These are phyloP conservation scores for Syzygium malaccense DNA, from an alignment of 441 rosid species.

Conservation along the genomic window DNA sequence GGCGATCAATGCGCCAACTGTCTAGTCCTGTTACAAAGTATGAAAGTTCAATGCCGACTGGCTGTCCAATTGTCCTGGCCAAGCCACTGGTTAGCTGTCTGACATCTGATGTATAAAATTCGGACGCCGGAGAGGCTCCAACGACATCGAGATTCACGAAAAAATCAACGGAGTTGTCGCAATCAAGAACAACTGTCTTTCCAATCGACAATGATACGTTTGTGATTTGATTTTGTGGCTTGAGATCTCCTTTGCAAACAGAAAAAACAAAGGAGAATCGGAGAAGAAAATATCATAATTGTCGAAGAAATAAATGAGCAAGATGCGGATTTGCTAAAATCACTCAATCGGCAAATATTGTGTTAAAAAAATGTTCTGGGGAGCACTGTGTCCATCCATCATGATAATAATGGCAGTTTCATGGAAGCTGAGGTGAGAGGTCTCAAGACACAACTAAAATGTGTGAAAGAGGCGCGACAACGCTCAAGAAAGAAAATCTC, in stretches of 20 bases:
- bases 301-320: background rate
- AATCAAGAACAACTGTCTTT: background rate
- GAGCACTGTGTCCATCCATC: background rate
- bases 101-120: background rate
- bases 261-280: no score
- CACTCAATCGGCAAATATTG: background rate
- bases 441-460: background rate
- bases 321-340: background rate
- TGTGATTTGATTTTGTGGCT: background rate
- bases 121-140: background rate
- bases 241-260: no score
- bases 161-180: background rate
- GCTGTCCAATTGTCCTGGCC: background rate
- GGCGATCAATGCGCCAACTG: no score
- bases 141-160: background rate
- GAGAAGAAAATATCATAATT: no score
- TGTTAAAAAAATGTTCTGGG: background rate
- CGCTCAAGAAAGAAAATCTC: background rate
- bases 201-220: background rate
- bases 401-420: no score
- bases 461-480: background rate
- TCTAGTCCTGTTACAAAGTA: no score
- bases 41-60: background rate
- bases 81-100: no score
- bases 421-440: background rate